These are phyloP conservation scores for Zychaea mexicana DNA, from an alignment of 371 early-diverging fungal species.

Conservation along the genomic window DNA sequence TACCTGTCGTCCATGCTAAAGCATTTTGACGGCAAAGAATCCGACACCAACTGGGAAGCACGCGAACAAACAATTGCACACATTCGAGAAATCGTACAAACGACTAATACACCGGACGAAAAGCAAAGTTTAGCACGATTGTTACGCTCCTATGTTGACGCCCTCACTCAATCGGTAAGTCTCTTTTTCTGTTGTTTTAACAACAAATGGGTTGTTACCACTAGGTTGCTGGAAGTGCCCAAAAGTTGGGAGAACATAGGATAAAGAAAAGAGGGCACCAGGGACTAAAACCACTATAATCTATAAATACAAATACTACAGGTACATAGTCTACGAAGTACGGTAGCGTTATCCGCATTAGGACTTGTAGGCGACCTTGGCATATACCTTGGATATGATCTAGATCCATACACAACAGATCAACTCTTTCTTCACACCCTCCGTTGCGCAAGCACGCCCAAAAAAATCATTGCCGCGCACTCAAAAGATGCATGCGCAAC, in stretches of 20 bases:
- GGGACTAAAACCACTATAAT: not conserved
- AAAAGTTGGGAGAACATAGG: no score
- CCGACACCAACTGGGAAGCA: conserved; percentile 16
- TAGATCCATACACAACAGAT: conserved; percentile 30
- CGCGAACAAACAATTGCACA: conserved; percentile 11
- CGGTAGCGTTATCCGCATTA: conserved; percentile 27
- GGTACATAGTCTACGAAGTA: conserved; percentile 38
- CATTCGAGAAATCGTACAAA: not conserved
- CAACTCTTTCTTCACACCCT: conserved; percentile 25
- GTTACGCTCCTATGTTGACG: not conserved
- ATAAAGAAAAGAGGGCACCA: not conserved
- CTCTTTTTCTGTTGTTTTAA: no score
- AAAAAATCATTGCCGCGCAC: conserved; percentile 20
- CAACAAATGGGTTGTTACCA: no score
- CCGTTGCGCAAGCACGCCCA: conserved; percentile 27
- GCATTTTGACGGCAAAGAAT: conserved; percentile 15
- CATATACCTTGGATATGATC: conserved; percentile 11
- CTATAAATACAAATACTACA: not conserved
- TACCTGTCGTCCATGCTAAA: conserved; percentile 2
- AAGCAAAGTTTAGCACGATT: not conserved
- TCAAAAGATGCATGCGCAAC: conserved; percentile 17
- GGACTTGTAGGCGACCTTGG: conserved; percentile 26
- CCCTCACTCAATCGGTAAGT: not conserved
- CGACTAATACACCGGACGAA: not conserved
- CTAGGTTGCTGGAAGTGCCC: no score